Evolutionary conservation across 306 rosid genomes (phyloP).

Genomic region (Sophora flavescens): DNA sequence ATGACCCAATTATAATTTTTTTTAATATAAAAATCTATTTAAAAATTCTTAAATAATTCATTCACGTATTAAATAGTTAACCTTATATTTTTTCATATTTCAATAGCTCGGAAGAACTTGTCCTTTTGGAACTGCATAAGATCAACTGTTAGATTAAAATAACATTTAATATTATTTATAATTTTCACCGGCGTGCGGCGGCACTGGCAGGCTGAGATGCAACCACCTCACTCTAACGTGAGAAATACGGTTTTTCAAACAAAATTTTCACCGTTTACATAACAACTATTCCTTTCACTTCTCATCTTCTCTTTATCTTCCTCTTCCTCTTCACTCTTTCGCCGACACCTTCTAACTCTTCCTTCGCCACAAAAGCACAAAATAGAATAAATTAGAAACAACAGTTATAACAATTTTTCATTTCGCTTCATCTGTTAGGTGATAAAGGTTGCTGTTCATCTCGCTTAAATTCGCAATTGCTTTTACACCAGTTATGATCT

Average conservation of each 20-base stretch:
- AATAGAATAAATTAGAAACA: neutral
- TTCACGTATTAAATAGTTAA: too few relatives aligned
- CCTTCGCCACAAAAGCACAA: conserved; percentile 4
- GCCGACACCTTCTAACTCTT: conserved; percentile 47
- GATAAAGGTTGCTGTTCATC: neutral
- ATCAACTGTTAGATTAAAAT: neutral
- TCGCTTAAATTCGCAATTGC: neutral
- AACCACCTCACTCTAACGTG: conserved; percentile 37
- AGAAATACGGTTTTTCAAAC: conserved; percentile 10
- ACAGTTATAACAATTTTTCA: neutral
- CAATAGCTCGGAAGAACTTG: too few relatives aligned
- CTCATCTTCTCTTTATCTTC: neutral
- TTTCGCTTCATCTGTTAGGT: neutral
- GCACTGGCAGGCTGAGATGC: conserved; percentile 1
- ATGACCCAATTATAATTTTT: too few relatives aligned
- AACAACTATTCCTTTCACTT: neutral
- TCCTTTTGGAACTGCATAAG: too few relatives aligned
- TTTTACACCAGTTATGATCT: neutral
- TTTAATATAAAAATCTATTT: too few relatives aligned
- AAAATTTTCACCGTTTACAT: conserved; percentile 16
- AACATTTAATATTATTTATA: neutral
- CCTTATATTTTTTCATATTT: too few relatives aligned
- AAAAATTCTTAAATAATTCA: too few relatives aligned
- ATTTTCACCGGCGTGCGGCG: neutral
- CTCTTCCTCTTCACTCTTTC: conserved; percentile 18